Conservation (phyloP, 2,329 filamentous ascomycete genomes). For the Coleophoma eucalyptorum region DNA sequence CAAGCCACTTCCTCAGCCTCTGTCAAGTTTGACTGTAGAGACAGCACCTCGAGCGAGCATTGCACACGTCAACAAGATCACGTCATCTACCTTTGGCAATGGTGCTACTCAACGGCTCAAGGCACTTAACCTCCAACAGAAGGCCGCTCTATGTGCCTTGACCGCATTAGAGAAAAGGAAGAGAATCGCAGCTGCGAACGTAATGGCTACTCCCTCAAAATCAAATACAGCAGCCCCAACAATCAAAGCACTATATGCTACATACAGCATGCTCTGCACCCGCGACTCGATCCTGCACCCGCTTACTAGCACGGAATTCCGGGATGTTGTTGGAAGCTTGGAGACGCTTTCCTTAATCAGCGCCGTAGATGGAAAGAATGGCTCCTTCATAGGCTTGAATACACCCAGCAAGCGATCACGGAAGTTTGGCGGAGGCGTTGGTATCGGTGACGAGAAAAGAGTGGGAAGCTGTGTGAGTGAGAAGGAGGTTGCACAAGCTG, state of each 20-base stretch:
- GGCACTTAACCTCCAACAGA: constrained; percentile 91
- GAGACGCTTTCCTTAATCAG: constrained; percentile 82
- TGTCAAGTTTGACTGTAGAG: constrained; percentile 61
- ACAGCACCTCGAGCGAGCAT: constrained; percentile 88
- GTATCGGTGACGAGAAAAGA: constrained; percentile 66
- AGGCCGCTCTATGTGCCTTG: constrained; percentile 86
- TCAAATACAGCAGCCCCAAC: constrained; percentile 64
- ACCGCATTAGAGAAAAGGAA: constrained; percentile 80
- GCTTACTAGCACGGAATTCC: constrained; percentile 86
- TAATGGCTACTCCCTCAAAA: constrained; percentile 56
- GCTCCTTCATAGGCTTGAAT: constrained; percentile 58
- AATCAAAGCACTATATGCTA: constrained; percentile 78
- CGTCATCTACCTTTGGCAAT: constrained; percentile 84
- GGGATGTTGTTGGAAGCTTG: constrained; percentile 84
- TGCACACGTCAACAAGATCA: constrained; percentile 86
- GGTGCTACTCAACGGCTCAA: constrained; percentile 81
- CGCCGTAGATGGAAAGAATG: constrained; percentile 66
- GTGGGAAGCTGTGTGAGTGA: constrained; percentile 78
- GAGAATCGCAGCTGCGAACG: constrained; percentile 43
- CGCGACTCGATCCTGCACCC: constrained; percentile 86
- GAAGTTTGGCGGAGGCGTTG: constrained; percentile 44
- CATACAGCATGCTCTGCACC: constrained; percentile 79
- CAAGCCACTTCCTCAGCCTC: constrained; percentile 41
- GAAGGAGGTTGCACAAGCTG: constrained; percentile 70
- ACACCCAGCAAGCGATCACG: constrained; percentile 70